A percentile compares a stretch with the other conserved stretches of the same genome.
Evolutionary conservation across 257 asterid species (phyloP).

Genomic region (Ocimum tenuiflorum): DNA sequence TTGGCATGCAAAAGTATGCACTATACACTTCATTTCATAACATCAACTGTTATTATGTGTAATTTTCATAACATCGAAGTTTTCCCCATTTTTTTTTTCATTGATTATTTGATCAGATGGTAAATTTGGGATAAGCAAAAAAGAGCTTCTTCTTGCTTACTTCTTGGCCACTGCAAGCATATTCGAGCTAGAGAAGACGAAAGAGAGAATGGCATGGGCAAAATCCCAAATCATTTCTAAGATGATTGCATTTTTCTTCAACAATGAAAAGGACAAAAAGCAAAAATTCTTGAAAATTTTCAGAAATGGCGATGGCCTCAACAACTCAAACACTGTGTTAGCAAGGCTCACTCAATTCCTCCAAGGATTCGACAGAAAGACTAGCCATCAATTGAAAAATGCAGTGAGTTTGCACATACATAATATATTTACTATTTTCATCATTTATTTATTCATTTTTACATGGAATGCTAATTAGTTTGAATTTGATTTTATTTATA

Average conservation of each 20-base stretch:
- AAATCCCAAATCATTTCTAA: no score
- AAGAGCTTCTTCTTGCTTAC: no score
- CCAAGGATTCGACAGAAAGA: conserved; percentile 12
- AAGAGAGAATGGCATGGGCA: no score
- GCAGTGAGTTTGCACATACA: conserved; percentile 22
- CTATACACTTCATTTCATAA: neutral
- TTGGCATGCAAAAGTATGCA: conserved; percentile 14
- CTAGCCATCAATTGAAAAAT: conserved; percentile 13
- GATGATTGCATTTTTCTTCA: no score
- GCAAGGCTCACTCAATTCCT: conserved; percentile 17
- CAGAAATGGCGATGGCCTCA: neutral
- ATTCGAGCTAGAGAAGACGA: no score
- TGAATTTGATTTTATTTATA: neutral
- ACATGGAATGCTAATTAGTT: no score
- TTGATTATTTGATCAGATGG: conserved; percentile 24
- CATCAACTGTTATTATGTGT: neutral
- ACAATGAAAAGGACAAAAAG: conserved; percentile 12
- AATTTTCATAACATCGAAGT: neutral
- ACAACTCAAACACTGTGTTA: neutral
- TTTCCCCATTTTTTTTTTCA: neutral
- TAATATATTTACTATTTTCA: neutral
- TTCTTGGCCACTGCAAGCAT: no score
- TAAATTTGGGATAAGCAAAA: no score
- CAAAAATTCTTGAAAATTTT: neutral
- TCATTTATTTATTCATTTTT: no score